These are phyloP conservation scores for Penicillium freii DNA, from an alignment of 2,329 filamentous ascomycete species.

Conservation along the genomic window DNA sequence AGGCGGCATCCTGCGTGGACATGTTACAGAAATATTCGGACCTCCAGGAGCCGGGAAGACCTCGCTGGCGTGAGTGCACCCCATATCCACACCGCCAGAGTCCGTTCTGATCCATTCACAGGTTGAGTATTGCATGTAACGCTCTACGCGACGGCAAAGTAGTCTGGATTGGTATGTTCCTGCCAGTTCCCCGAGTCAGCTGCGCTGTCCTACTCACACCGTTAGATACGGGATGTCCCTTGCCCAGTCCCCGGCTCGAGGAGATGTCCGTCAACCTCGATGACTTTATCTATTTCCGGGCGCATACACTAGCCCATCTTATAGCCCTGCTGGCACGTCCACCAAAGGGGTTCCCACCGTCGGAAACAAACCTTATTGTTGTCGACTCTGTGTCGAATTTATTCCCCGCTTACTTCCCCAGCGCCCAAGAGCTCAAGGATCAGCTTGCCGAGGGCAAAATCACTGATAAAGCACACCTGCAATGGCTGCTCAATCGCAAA, in stretches of 20 bases:
- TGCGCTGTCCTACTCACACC: conserved; percentile 5
- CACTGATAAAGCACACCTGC: conserved; percentile 42
- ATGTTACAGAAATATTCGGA: conserved; percentile 83
- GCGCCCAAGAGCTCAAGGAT: conserved; percentile 43
- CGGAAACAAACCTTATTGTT: conserved; percentile 65
- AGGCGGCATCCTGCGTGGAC: conserved; percentile 67
- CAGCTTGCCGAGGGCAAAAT: conserved; percentile 31
- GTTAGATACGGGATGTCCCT: conserved; percentile 50
- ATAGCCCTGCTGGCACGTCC: conserved; percentile 71
- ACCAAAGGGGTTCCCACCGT: conserved; percentile 61
- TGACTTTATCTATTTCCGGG: conserved; percentile 65
- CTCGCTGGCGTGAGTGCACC: conserved; percentile 65
- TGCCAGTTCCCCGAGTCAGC: not conserved
- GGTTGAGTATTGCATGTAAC: conserved; percentile 67
- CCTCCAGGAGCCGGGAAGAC: conserved; percentile 86
- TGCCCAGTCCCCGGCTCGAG: conserved; percentile 50
- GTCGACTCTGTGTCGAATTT: conserved; percentile 76
- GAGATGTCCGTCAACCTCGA: conserved; percentile 44
- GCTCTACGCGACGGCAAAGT: conserved; percentile 62
- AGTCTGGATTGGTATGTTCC: conserved; percentile 74
- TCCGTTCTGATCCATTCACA: conserved; percentile 39
- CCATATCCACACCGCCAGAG: conserved; percentile 3
- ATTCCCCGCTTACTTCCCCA: conserved; percentile 74
- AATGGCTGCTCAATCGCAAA: conserved; percentile 37
- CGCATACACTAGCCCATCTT: conserved; percentile 61